Evolutionary conservation across 2,329 filamentous ascomycete genomes (phyloP).

Genomic region (Paraconiothyrium sp.): DNA sequence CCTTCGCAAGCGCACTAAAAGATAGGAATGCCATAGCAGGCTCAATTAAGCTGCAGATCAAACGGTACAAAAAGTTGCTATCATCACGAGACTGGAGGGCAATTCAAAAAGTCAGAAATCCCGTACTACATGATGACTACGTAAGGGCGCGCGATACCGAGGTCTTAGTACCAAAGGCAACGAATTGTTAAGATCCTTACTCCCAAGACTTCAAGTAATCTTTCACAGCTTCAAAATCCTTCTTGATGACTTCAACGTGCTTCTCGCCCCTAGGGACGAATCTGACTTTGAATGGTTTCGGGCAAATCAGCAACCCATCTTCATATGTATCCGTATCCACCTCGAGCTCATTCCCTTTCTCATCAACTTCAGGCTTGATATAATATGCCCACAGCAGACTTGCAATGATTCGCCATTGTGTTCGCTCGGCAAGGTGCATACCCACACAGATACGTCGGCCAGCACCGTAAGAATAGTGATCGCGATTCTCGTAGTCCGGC

Average conservation of each 20-base stretch:
- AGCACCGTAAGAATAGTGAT: conserved; percentile 61
- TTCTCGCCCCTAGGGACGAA: conserved; percentile 57
- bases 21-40: conserved; percentile 1
- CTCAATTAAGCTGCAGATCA: neutral
- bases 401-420: conserved; percentile 52
- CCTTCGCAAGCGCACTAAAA: neutral
- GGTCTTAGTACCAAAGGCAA: neutral
- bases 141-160: too few relatives aligned
- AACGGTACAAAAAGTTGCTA: neutral
- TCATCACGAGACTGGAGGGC: neutral
- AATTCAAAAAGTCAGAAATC: too few relatives aligned
- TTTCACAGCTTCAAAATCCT: conserved; percentile 41
- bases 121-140: too few relatives aligned
- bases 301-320: conserved; percentile 50
- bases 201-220: conserved; percentile 33
- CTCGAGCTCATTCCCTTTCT: conserved; percentile 54
- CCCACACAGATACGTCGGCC: conserved; percentile 61
- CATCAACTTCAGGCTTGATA: conserved; percentile 46
- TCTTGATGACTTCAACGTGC: conserved; percentile 43
- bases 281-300: conserved; percentile 61
- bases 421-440: conserved; percentile 63
- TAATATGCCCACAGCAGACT: conserved; percentile 63
- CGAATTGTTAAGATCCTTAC: conserved; percentile 1
- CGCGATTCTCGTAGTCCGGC: conserved; percentile 47
- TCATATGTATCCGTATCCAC: conserved; percentile 42